Conservation (phyloP, 2,329 filamentous ascomycete genomes). For the Arthrobotrys megalospora region DNA sequence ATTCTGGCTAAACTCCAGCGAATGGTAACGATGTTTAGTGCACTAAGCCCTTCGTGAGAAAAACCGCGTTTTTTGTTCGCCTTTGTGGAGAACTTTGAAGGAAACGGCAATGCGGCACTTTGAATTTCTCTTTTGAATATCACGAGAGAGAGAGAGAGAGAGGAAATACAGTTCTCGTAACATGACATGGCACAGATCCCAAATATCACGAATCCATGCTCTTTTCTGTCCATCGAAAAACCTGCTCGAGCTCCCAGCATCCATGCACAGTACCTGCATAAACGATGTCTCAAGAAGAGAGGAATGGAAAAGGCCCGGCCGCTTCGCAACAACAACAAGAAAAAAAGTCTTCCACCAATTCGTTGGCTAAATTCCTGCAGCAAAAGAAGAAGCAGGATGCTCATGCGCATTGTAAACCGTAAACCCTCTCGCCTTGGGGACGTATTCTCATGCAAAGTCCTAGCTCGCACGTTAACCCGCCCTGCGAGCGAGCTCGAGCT, state of each 20-base stretch:
- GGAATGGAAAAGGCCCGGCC: slow-evolving; percentile 28
- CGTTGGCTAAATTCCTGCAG: slow-evolving; percentile 48
- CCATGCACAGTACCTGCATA: slow-evolving; percentile 57
- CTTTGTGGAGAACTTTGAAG: background rate
- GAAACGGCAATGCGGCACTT: slow-evolving; percentile 54
- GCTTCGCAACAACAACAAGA: slow-evolving; percentile 17
- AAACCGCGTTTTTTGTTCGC: slow-evolving; percentile 14
- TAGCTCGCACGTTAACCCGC: background rate
- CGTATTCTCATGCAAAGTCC: slow-evolving; percentile 11
- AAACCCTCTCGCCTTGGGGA: background rate
- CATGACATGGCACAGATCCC: slow-evolving; percentile 1
- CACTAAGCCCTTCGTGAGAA: slow-evolving; percentile 11
- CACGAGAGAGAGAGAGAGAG: slow-evolving; percentile 9
- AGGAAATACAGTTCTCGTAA: background rate
- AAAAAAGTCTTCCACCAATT: slow-evolving; percentile 30
- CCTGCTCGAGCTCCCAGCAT: slow-evolving; percentile 15
- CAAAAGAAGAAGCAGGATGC: slow-evolving; percentile 7
- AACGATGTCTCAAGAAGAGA: slow-evolving; percentile 60
- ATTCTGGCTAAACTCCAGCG: slow-evolving; percentile 49
- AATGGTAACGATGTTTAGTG: slow-evolving; percentile 36
- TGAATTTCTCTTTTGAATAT: slow-evolving; percentile 6
- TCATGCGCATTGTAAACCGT: slow-evolving; percentile 22
- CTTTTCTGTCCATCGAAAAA: slow-evolving; percentile 7
- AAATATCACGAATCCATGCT: slow-evolving; percentile 27
- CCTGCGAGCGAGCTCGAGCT: slow-evolving; percentile 18